These are phyloP conservation scores for Cytospora piceicola DNA, from an alignment of 2,329 filamentous ascomycete genomes.

Conservation along the genomic window DNA sequence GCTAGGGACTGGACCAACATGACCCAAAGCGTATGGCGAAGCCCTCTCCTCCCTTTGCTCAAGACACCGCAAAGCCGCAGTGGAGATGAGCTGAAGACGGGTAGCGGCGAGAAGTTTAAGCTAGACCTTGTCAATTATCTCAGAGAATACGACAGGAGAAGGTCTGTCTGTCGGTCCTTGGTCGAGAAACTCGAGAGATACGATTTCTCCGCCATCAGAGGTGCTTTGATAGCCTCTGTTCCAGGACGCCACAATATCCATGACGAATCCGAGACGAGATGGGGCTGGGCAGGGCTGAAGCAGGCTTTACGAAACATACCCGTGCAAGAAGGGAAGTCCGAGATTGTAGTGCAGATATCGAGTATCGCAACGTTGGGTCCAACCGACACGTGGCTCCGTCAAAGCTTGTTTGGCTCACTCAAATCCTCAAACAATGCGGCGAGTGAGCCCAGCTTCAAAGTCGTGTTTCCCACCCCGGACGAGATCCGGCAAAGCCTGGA, in stretches of 20 bases:
- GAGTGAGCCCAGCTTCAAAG: slow-evolving; percentile 59
- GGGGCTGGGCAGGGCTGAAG: slow-evolving; percentile 75
- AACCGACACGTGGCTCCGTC: slow-evolving; percentile 72
- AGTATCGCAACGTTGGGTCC: slow-evolving; percentile 80
- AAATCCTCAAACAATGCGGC: slow-evolving; percentile 38
- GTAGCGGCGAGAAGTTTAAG: slow-evolving; percentile 75
- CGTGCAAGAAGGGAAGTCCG: slow-evolving; percentile 44
- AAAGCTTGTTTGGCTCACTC: slow-evolving; percentile 62
- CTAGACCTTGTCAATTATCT: slow-evolving; percentile 75
- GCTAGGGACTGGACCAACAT: slow-evolving; percentile 83
- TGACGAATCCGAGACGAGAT: slow-evolving; percentile 58
- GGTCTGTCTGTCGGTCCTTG: slow-evolving; percentile 58
- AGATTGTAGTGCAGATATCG: slow-evolving; percentile 70
- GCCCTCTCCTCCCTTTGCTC: slow-evolving; percentile 66
- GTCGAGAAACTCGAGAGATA: slow-evolving; percentile 60
- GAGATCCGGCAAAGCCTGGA: slow-evolving; percentile 78
- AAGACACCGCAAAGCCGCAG: slow-evolving; percentile 11
- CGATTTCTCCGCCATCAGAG: slow-evolving; percentile 72
- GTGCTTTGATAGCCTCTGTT: slow-evolving; percentile 76
- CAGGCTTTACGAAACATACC: slow-evolving; percentile 61
- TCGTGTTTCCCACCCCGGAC: slow-evolving; percentile 80
- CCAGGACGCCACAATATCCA: slow-evolving; percentile 66
- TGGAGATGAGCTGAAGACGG: slow-evolving; percentile 43
- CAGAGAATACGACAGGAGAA: slow-evolving; percentile 65
- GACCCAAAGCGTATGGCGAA: slow-evolving; percentile 82